Evolutionary conservation across 192 early-diverging fungal species (phyloP).

Genomic region (Gonapodya sp.): DNA sequence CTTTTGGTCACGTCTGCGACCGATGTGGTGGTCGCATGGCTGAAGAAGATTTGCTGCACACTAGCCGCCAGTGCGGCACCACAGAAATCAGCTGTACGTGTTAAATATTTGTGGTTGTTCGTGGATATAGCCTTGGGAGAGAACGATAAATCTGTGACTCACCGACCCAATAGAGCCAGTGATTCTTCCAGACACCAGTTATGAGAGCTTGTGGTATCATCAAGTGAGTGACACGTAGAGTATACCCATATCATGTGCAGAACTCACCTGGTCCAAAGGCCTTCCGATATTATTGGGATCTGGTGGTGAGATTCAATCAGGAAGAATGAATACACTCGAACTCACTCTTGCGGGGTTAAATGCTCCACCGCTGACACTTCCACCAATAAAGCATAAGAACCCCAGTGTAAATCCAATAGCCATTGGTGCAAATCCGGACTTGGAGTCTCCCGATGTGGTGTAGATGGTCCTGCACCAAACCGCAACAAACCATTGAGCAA

Average conservation of each 20-base stretch:
- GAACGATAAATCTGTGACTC: not conserved
- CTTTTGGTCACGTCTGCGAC: not conserved
- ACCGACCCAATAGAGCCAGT: not conserved
- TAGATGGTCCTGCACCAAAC: conserved; percentile 38
- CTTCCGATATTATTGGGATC: too few species aligned
- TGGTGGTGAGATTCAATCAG: too few species aligned
- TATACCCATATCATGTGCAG: too few species aligned
- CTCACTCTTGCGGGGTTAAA: conserved; percentile 52
- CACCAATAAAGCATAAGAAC: conserved; percentile 39
- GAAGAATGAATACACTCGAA: too few species aligned
- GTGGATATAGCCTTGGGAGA: not conserved
- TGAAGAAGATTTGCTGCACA: not conserved
- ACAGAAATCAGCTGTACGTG: not conserved
- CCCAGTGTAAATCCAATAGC: conserved; percentile 54
- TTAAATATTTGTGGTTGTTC: not conserved
- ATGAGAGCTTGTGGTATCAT: not conserved
- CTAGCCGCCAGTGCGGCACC: not conserved
- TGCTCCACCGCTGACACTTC: conserved; percentile 44
- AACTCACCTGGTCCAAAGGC: not conserved
- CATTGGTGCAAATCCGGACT: conserved; percentile 52
- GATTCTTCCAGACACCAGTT: not conserved
- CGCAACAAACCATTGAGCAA: not conserved
- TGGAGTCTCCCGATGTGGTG: conserved; percentile 53
- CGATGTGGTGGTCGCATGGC: not conserved
- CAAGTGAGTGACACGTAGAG: too few species aligned